Conservation (phyloP, 2,329 filamentous ascomycete genomes). For the Aspergillus pseudoglaucus region DNA sequence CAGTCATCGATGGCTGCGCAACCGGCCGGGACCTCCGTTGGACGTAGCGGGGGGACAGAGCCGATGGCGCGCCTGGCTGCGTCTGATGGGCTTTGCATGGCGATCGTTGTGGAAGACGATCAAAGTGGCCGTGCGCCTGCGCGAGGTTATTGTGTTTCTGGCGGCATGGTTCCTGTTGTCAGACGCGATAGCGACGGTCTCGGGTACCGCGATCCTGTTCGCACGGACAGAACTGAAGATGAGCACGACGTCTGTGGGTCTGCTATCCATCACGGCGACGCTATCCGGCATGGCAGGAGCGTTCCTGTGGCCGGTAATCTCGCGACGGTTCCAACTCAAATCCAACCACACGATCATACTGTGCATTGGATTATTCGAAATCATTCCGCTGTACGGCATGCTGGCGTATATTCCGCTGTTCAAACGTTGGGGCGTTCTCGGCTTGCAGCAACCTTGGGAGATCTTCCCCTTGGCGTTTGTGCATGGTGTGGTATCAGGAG, state of each 20-base stretch:
- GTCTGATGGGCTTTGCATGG: slow-evolving; percentile 75
- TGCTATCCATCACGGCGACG: slow-evolving; percentile 85
- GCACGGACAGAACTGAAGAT: slow-evolving; percentile 83
- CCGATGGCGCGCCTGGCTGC: slow-evolving; percentile 48
- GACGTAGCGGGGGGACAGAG: slow-evolving; percentile 13
- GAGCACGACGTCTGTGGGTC: slow-evolving; percentile 70
- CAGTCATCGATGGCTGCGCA: slow-evolving; percentile 71
- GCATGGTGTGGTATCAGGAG: slow-evolving; percentile 82
- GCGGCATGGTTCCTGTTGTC: slow-evolving; percentile 85
- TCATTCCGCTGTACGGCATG: slow-evolving; percentile 85
- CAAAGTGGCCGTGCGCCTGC: slow-evolving; percentile 61
- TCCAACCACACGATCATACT: slow-evolving; percentile 82
- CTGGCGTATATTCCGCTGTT: slow-evolving; percentile 76
- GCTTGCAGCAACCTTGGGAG: slow-evolving; percentile 82
- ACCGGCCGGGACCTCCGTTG: slow-evolving; percentile 71
- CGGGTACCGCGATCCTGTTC: slow-evolving; percentile 83
- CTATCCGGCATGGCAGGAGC: slow-evolving; percentile 73
- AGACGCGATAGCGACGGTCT: slow-evolving; percentile 84
- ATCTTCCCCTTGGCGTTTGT: slow-evolving; percentile 84
- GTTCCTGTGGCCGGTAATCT: slow-evolving; percentile 74
- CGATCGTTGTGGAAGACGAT: slow-evolving; percentile 71
- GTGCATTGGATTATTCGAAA: slow-evolving; percentile 76
- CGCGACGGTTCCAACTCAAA: slow-evolving; percentile 57
- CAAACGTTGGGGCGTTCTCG: slow-evolving; percentile 63
- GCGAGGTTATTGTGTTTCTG: slow-evolving; percentile 74